Base-by-base conservation (phyloP, 2,329 filamentous ascomycete species). In the Botrytis fragariae region DNA sequence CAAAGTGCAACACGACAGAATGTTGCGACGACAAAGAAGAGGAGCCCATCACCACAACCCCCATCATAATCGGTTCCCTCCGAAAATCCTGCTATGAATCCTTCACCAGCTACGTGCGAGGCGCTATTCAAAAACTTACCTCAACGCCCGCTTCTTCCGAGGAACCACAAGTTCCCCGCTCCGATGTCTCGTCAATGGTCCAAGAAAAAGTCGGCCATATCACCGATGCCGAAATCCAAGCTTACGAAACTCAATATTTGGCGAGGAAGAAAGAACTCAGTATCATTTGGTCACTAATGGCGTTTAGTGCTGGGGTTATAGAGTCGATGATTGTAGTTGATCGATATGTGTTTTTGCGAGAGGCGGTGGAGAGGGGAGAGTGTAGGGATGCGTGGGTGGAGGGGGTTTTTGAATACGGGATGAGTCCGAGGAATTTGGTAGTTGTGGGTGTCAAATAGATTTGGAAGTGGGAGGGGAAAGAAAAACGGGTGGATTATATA, bases 221-320 rank as follows among this genome's bases (percentile, higher is more conserved):
- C 74, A 92, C 89, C 0, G 93, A 97, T 77, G 90, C 91, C 57
- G 91, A 95, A 76, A 91, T 98, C 65, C 85, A 87, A 16, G 82
- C 78, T 22, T 99, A 98, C 81, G 91, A 93, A 79, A 79, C 81
- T 16, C 81, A 83, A 60, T 98, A 92, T 82, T 81, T 82, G 44
- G 85, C 86, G 57, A 86, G 91, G 72, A 93, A 92, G 84, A 92
- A 94, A 78, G 92, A 98, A 80, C 84, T 99, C 57, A 94, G 92
- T 79, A 87, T 97, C 12, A 89, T 97, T 74, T 99, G 96, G 96
- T 94, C 90, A 77, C 82, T 99, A 79, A 99, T 99, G 95, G 95
- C 96, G 1, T 98, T 97, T 79, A 97, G 94, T 81, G 95, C 95
- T 4, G 90, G 90, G 32, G 92, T 97, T 6, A 91, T 97, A 3